Evolutionary conservation across 2,329 filamentous ascomycete species (phyloP).

Genomic region (Nakataea oryzae): DNA sequence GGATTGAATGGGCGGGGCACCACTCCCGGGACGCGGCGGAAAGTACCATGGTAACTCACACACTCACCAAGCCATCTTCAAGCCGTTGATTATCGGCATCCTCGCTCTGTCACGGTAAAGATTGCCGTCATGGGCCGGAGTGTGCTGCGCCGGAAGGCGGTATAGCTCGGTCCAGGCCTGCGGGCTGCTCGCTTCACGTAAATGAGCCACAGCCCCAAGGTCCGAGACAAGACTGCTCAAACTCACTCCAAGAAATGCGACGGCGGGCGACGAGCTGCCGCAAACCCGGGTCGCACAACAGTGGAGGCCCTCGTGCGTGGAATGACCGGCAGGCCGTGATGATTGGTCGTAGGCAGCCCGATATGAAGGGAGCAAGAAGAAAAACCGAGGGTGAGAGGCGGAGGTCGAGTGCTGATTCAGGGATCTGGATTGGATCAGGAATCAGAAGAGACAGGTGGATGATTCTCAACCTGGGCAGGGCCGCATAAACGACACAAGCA

Average conservation of each 20-base stretch:
- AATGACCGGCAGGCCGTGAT: neutral
- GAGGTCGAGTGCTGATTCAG: neutral
- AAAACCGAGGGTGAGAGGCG: neutral
- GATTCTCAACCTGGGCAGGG: neutral
- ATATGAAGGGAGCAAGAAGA: neutral
- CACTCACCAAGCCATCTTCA: conserved; percentile 65
- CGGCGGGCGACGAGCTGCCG: neutral
- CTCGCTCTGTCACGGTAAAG: conserved; percentile 9
- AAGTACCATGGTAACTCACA: neutral
- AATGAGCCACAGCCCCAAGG: neutral
- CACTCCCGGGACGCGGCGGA: too few relatives aligned
- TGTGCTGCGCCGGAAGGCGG: too few relatives aligned
- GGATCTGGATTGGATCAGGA: too few relatives aligned
- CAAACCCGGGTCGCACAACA: neutral
- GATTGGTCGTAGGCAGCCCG: neutral
- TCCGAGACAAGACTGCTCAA: neutral
- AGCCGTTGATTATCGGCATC: conserved; percentile 60
- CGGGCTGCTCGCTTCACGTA: neutral
- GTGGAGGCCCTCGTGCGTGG: neutral
- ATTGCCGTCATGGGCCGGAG: neutral
- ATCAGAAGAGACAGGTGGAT: neutral
- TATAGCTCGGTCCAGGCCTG: neutral
- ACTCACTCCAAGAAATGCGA: neutral
- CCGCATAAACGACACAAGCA: neutral
- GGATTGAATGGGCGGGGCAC: neutral